Evolutionary conservation across 2,329 filamentous ascomycete genomes (phyloP), one percentile per base, ranked within the genome.

Genomic region (Boeremia exigua): DNA sequence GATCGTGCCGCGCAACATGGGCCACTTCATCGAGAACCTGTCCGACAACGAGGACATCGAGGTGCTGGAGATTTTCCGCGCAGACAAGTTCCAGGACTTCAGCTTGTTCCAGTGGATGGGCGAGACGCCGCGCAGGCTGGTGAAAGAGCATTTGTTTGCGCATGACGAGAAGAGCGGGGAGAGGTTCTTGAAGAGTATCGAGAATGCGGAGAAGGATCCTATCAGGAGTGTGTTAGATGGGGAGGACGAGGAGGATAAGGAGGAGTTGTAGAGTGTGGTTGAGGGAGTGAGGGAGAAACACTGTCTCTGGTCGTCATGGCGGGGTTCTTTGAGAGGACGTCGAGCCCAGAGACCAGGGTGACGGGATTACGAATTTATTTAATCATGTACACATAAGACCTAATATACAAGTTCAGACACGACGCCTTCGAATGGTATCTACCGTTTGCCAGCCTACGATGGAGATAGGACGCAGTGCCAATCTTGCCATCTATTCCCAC

Each of bases 21-120:
- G 88, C 3, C 89, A 93, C 70, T 93, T 91, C 70, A 88, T 94
- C 49, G 89, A 94, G 80, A 92, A 92, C 65, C 85, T 91, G 5
- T 81, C 79, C 36, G 87, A 89, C n/a, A 85, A 90, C 44, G 88
- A 92, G 71, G 84, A 88, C 15, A 75, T 93, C 2, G 86, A 91
- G 70, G 89, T 92, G 73, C 78, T 93, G 10, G 90, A 93, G 75
- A 86, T 93, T 14, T 89, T 93, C 77, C 81, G 86, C 45, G 84
- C 88, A 0, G 85, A 89, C 61, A 81, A 87, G 71, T 92, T 92
- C 70, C 80, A 86, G 59, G 88, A 91, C 69, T 89, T 91, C 63
- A 88, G 85, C 0, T 78, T 91, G 15, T 90, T 90, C 75, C 86
- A 91, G 76, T 91, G 88, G 88, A 80, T 91, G 73, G 88, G 87